These are phyloP conservation scores for Alloteropsis angusta DNA, from an alignment of 202 grass and related monocot genomes.

Conservation along the genomic window DNA sequence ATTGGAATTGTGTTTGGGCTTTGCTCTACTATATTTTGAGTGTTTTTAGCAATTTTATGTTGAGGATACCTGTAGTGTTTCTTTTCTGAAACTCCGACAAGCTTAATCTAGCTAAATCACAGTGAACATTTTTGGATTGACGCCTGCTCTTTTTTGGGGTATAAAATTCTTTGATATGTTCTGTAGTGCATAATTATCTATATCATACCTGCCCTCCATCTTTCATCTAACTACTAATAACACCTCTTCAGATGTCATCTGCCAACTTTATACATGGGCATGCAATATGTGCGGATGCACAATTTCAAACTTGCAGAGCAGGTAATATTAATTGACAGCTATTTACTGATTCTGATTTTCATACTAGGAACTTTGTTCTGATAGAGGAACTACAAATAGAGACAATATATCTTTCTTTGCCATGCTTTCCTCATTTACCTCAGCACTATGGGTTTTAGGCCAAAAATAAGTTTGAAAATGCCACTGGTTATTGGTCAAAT, in stretches of 20 bases:
- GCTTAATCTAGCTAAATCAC: neutral
- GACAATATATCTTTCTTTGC: neutral
- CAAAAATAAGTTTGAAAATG: neutral
- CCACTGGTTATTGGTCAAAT: neutral
- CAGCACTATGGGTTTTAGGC: neutral
- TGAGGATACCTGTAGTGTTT: neutral
- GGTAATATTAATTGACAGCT: constrained; percentile 34
- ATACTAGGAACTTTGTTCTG: neutral
- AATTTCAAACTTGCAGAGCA: constrained; percentile 94
- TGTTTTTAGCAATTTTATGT: neutral
- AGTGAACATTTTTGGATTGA: neutral
- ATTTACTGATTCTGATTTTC: neutral
- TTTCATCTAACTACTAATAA: constrained; percentile 6
- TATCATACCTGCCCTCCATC: neutral
- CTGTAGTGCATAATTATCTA: neutral
- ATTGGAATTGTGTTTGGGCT: neutral
- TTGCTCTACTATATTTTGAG: neutral
- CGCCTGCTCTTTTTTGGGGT: neutral
- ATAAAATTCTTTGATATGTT: neutral
- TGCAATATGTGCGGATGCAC: constrained; percentile 90
- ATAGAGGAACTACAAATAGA: neutral
- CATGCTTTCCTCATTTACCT: neutral
- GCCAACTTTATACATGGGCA: constrained; percentile 91
- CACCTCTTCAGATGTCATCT: constrained; percentile 78
- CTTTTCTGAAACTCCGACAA: neutral